A percentile compares a stretch with the other conserved stretches of the same genome.
Conservation (phyloP, 225 moss, liverwort and hornwort species). For the Marchantia polymorpha region DNA sequence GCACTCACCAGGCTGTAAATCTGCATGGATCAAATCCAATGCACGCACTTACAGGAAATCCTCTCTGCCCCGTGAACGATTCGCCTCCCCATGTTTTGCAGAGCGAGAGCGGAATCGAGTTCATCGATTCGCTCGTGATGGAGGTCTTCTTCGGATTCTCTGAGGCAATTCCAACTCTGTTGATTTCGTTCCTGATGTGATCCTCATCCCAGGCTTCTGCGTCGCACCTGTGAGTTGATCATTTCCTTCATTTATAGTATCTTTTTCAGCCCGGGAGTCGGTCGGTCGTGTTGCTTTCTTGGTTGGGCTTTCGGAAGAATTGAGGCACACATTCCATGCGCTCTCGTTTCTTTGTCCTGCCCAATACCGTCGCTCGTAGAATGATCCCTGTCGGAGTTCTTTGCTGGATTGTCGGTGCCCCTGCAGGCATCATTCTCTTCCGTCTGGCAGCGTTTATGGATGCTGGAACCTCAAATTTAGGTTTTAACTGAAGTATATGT, state of each 20-base stretch:
- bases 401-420: too few relatives aligned
- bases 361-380: too few relatives aligned
- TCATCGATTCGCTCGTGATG: neutral
- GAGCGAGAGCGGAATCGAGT: too few relatives aligned
- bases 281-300: neutral
- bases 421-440: too few relatives aligned
- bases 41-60: neutral
- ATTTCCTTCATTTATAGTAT: neutral
- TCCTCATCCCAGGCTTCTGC: neutral
- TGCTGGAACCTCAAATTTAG: too few relatives aligned
- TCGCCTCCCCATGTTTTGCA: neutral
- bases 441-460: too few relatives aligned
- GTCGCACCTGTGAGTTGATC: neutral
- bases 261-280: neutral
- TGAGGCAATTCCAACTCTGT: neutral
- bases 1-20: neutral
- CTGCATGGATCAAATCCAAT: neutral
- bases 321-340: neutral
- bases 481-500: too few relatives aligned
- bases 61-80: neutral
- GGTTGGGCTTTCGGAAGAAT: neutral
- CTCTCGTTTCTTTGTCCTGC: too few relatives aligned
- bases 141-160: neutral
- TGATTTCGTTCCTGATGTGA: neutral
- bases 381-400: too few relatives aligned